Percentiles rank a stretch among this genome's conserved stretches.
phyloP scores from a whole-genome alignment of 2,329 filamentous ascomycete genomes.

The Trichoderma endophyticum region DNA sequence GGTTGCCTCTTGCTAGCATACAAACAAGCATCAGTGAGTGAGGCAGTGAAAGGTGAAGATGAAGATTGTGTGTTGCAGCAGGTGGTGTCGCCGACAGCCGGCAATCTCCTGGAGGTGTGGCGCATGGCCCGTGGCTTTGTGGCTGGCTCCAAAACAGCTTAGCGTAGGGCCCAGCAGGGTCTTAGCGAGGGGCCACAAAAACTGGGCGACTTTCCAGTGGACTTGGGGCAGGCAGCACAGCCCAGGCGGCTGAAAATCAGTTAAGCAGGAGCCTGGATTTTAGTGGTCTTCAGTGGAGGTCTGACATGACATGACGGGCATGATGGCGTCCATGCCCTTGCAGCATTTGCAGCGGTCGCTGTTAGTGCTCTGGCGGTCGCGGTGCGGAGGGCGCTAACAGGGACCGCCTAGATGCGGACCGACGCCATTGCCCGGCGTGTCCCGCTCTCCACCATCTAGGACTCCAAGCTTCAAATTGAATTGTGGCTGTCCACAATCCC shows the following conservation, averaged over 20 bases:
- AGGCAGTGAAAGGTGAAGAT: neutral
- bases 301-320: neutral
- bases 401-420: slow-evolving; percentile 11
- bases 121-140: slow-evolving; percentile 7
- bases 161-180: neutral
- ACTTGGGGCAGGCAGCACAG: slow-evolving; percentile 20
- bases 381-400: slow-evolving; percentile 2
- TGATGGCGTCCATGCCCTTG: neutral
- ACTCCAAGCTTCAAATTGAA: neutral
- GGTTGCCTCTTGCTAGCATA: slow-evolving; percentile 4
- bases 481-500: neutral
- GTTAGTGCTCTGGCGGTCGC: neutral
- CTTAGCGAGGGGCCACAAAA: slow-evolving; percentile 15
- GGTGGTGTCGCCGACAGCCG: neutral
- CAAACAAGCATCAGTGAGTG: neutral
- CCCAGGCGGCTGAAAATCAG: slow-evolving; percentile 18
- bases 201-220: neutral
- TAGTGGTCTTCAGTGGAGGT: neutral
- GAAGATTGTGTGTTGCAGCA: neutral
- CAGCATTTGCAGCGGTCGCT: neutral
- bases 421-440: slow-evolving; percentile 2
- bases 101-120: slow-evolving; percentile 10
- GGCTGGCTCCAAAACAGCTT: neutral
- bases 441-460: neutral
- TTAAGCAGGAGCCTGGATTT: neutral